Conservation (phyloP, 2,329 filamentous ascomycete species). For the Lachnellula arida region DNA sequence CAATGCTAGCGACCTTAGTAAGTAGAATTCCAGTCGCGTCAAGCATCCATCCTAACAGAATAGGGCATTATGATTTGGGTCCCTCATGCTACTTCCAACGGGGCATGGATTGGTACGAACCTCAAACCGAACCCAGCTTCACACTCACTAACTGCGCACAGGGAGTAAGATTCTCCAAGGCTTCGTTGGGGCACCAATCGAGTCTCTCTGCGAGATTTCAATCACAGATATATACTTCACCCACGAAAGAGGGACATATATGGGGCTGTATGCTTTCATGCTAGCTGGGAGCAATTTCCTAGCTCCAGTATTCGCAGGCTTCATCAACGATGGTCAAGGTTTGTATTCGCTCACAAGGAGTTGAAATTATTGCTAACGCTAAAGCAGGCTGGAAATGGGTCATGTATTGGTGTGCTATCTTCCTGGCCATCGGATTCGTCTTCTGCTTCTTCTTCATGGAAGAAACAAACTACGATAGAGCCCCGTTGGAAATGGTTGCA, state of each 20-base stretch:
- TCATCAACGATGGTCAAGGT: conserved; percentile 42
- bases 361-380: background rate
- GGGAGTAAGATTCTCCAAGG: conserved; percentile 26
- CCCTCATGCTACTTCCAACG: conserved; percentile 30
- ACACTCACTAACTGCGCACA: conserved; percentile 7
- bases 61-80: conserved; percentile 36
- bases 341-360: background rate
- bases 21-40: background rate
- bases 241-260: conserved; percentile 39
- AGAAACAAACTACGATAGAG: conserved; percentile 45
- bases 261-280: conserved; percentile 41
- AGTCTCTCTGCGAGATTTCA: conserved; percentile 31
- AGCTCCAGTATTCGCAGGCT: conserved; percentile 45
- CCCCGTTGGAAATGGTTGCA: conserved; percentile 9
- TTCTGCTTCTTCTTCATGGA: conserved; percentile 56
- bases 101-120: conserved; percentile 33
- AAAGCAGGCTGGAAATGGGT: conserved; percentile 35
- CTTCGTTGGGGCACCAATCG: conserved; percentile 26
- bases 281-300: conserved; percentile 42
- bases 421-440: conserved; percentile 43
- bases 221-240: conserved; percentile 38
- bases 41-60: background rate
- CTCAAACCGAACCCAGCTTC: conserved; percentile 6
- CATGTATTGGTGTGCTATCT: conserved; percentile 51
- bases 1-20: conserved; percentile 28